phyloP scores from a whole-genome alignment of 768 basidiomycete species.

The Porpolomopsis calyptriformis region DNA sequence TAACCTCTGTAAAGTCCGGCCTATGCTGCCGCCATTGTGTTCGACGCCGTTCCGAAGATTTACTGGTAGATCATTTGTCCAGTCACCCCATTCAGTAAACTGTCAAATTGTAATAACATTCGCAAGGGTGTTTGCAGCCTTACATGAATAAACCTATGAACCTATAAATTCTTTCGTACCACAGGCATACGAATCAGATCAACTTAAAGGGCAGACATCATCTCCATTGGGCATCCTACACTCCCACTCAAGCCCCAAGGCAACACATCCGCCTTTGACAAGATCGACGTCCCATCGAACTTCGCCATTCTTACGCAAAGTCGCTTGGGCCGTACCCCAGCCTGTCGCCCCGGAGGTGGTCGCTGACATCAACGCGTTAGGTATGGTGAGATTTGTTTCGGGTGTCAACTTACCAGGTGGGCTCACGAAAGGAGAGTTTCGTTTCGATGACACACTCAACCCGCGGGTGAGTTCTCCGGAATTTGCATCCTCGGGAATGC shows the following conservation, averaged over 20 bases:
- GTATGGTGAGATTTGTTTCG: not conserved
- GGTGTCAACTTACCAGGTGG: not conserved
- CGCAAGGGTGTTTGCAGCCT: too few relatives aligned
- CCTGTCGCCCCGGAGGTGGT: not conserved
- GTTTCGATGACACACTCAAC: not conserved
- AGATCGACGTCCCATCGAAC: constrained; percentile 4
- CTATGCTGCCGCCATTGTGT: too few relatives aligned
- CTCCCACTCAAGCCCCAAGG: constrained; percentile 4
- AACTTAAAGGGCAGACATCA: not conserved
- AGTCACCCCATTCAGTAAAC: too few relatives aligned
- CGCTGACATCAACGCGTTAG: not conserved
- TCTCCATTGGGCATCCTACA: constrained; percentile 5
- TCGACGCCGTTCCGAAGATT: too few relatives aligned
- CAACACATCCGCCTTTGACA: constrained; percentile 2
- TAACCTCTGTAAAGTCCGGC: too few relatives aligned
- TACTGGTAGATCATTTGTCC: too few relatives aligned
- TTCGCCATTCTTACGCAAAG: constrained; percentile 1
- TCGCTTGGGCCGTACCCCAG: constrained; percentile 5
- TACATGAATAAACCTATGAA: too few relatives aligned
- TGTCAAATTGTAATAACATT: too few relatives aligned
- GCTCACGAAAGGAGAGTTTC: not conserved
- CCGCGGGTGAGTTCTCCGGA: not conserved
- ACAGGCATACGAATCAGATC: not conserved
- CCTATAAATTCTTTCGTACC: too few relatives aligned
- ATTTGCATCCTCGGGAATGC: not conserved